Percentiles rank a stretch among this genome's conserved stretches.
Conservation (phyloP, 306 rosid species). For the Quercus alba region DNA sequence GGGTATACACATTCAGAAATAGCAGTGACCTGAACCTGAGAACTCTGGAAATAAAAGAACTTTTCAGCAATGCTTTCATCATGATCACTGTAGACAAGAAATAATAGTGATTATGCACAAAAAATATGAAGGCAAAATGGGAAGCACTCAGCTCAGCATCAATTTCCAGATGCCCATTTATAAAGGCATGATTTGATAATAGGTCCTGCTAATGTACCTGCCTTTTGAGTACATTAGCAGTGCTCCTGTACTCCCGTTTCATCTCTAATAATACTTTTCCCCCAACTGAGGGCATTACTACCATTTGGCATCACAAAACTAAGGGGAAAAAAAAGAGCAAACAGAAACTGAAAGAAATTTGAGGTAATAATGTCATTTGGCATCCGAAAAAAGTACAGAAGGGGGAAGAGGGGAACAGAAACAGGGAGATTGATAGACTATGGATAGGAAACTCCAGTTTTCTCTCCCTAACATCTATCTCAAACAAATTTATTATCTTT, state of each 20-base stretch:
- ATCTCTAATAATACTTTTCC: background rate
- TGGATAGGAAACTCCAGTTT: background rate
- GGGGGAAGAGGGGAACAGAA: too few relatives aligned
- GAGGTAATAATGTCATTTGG: too few relatives aligned
- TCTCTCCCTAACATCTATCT: background rate
- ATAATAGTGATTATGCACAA: background rate
- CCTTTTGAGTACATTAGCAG: background rate
- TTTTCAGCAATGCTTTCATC: background rate
- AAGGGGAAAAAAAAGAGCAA: background rate
- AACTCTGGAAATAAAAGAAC: slow-evolving; percentile 42
- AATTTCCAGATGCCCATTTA: background rate
- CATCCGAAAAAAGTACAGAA: too few relatives aligned
- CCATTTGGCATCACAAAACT: background rate
- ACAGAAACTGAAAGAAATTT: background rate
- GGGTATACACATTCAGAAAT: slow-evolving; percentile 57
- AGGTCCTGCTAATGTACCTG: background rate
- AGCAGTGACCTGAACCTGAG: slow-evolving; percentile 43
- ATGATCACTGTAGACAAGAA: slow-evolving; percentile 4
- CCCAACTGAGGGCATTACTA: background rate
- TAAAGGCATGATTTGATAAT: background rate
- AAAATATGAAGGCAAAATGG: background rate
- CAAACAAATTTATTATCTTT: background rate
- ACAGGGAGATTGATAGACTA: background rate
- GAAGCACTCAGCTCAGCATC: background rate
- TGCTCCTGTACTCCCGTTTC: background rate